Evolutionary conservation across 2,329 filamentous ascomycete genomes (phyloP), one percentile per base, ranked within the genome.

Genomic region (Aureobasidium musti): DNA sequence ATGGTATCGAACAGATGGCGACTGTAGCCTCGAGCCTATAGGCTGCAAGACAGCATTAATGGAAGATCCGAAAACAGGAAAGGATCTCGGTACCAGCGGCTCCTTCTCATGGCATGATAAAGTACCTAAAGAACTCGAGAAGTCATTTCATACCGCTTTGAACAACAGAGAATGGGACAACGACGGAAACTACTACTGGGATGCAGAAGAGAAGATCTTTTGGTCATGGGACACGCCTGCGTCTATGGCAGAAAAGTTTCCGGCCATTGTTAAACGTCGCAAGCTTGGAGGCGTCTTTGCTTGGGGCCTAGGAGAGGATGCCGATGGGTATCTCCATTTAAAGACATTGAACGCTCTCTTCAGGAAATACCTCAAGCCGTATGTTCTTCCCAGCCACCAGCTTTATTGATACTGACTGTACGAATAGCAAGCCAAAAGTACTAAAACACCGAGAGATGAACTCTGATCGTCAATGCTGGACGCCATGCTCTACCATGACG

Each of bases 141-240:
- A 74, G 2, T 90, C 87, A 0, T 91, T 89, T 73, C 75, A 78
- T 19, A 81, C 79, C 17, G 89, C 90, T 0, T 73, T 80, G 59
- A 71, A 76, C 0, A 69, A 82, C 11, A 87, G 87, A 0, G 73
- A 74, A 54, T 86, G 86, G 35, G 89, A 92, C 69, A 75, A 82
- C 1, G 70, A 77, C 1, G 90, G 88, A 0, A 84, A 87, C 73
- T 91, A 89, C 74, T 91, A 86, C 76, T 90, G 85, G 81, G 90
- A 92, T 72, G 67, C 74, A 0, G 69, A 78, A 5, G 80, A 85
- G 70, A 77, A 83, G 64, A 74, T 88, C 35, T 92, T 89, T 83
- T 92, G 90, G 90, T 88, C 88, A 0, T 92, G 87, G 80, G 90
- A 92, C 68, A 89, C 87, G 0, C 80, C 83, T 0, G 80, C 81